Percentiles rank a stretch among this genome's conserved stretches.
phyloP scores from a whole-genome alignment of 2,329 filamentous ascomycete genomes.

The Verticillium isaacii region DNA sequence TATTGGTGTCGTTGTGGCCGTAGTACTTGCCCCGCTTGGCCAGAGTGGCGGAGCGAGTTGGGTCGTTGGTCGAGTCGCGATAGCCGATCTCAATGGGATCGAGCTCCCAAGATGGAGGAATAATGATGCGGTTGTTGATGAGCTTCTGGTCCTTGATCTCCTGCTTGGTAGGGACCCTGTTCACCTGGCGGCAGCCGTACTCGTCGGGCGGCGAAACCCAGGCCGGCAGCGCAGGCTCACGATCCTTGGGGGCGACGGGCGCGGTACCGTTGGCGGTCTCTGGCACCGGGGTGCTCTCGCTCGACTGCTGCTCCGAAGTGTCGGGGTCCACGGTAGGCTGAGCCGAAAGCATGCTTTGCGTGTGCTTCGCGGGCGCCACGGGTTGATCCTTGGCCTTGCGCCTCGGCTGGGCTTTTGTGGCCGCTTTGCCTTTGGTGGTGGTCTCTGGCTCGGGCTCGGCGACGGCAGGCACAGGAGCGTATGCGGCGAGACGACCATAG shows the following conservation, averaged over 20 bases:
- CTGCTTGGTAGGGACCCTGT: conserved; percentile 20
- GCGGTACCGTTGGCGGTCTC: conserved; percentile 17
- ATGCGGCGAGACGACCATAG: conserved; percentile 10
- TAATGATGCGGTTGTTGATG: conserved; percentile 48
- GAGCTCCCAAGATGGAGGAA: conserved; percentile 43
- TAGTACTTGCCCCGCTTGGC: conserved; percentile 50
- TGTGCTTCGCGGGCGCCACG: conserved; percentile 13
- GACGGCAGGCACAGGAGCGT: conserved; percentile 6
- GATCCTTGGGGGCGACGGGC: conserved; percentile 14
- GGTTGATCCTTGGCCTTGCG: conserved; percentile 45
- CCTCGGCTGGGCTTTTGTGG: conserved; percentile 25
- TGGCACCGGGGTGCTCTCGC: conserved; percentile 16
- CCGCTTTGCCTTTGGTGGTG: conserved; percentile 1
- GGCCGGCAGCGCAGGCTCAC: conserved; percentile 22
- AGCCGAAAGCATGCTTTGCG: conserved; percentile 25
- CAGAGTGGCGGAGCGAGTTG: conserved; percentile 46
- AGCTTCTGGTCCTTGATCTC: conserved; percentile 23
- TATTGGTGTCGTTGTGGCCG: conserved; percentile 47
- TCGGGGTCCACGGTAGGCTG: conserved; percentile 16
- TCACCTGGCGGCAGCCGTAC: conserved; percentile 44
- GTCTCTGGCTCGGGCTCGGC: conserved; percentile 2
- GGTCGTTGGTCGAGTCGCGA: conserved; percentile 53
- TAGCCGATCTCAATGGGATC: conserved; percentile 54
- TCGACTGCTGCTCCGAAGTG: conserved; percentile 23
- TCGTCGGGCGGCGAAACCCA: conserved; percentile 41